phyloP scores from a whole-genome alignment of 257 asterid genomes.

The Jaltomata sinuosa region DNA sequence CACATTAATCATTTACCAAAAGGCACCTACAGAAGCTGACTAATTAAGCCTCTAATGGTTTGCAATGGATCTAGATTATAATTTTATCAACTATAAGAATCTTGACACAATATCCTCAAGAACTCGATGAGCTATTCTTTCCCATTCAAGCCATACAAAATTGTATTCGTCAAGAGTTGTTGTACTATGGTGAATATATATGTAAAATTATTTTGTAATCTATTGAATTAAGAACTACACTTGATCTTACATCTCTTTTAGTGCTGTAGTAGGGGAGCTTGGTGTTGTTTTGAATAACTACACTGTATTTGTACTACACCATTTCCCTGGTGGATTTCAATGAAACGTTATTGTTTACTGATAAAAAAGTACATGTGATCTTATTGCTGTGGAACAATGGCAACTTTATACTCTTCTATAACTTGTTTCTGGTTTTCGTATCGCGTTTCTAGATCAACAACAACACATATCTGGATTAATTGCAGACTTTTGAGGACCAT shows the following conservation, averaged over 20 bases:
- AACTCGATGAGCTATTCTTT: not conserved
- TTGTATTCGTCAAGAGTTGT: not conserved
- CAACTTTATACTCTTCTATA: not conserved
- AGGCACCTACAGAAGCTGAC: constrained; percentile 43
- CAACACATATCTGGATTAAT: not conserved
- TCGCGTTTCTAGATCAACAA: not conserved
- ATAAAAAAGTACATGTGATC: not conserved
- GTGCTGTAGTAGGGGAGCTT: not conserved
- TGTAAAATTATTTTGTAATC: not conserved
- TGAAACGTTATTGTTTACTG: not conserved
- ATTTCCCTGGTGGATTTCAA: not conserved
- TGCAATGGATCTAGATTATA: not conserved
- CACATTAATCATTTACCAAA: constrained; percentile 38
- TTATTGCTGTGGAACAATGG: not conserved
- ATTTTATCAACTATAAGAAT: constrained; percentile 16
- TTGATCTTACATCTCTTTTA: not conserved
- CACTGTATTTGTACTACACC: not conserved
- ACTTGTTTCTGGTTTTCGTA: not conserved
- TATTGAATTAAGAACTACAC: not conserved
- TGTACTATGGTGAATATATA: not conserved
- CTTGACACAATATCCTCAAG: not conserved
- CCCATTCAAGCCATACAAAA: not conserved
- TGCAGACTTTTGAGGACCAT: not conserved
- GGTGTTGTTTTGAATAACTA: not conserved
- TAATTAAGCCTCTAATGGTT: constrained; percentile 14